Evolutionary conservation across 495 filamentous ascomycete genomes (phyloP), one percentile per base, ranked within the genome.

Genomic region (Aspergillus asperescens): DNA sequence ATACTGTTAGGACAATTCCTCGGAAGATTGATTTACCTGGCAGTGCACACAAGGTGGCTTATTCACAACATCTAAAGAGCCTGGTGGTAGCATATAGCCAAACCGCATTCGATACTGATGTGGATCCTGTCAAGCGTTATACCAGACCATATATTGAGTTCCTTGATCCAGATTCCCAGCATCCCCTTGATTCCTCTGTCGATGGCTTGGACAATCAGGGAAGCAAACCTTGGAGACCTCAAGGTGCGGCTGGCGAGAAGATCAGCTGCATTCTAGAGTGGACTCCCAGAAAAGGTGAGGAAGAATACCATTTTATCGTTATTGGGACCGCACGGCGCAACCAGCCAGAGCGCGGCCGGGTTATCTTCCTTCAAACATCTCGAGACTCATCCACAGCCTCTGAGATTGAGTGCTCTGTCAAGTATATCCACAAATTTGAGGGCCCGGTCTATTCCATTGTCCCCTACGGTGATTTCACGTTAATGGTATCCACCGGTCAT

Each of bases 221-320:
- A 2, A 25, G 45, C 13, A 50, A 54, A 6, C 59, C 58, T 19
- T 69, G 68, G 68, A 62, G 66, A 53, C 68, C 68, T 16, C 59
- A 60, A 31, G 63, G 62, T 10, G 59, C 64, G 24, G 61, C 66
- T n/a, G 75, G 75, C 6, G 77, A 80, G 54, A 71, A 62, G 12
- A 69, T 78, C 42, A 72, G 70, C 24, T 77, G 73, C 45, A 73
- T 79, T 9, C 48, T 73, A 15, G 77, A 80, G 50, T 80, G 77
- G 77, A 67, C 63, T 7, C 75, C 73, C 23, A 59, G 57, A 35
- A 65, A 62, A 51, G 62, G 63, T 18, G 68, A 63, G 8, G 59
- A 74, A n/a, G 58, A 64, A 35, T 75, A 77, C 28, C 74, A 80
- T 53, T 65, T 77, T 45, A 60, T 80, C 22, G 66, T 74, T 24